Conservation (phyloP, 306 rosid genomes). For the Inga leiocalycina region DNA sequence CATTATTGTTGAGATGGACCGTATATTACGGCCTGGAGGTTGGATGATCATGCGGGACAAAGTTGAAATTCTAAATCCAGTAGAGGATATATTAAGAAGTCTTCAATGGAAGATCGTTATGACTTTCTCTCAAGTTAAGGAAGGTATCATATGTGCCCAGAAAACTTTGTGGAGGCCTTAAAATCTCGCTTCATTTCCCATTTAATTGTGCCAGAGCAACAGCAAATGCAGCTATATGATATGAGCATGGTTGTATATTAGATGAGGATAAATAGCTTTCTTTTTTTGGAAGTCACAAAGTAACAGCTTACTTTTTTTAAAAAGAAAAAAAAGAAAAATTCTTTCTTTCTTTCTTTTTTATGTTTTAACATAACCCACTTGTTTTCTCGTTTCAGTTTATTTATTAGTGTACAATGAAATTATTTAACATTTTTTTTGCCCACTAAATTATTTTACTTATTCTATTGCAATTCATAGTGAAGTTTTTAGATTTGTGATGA, state of each 20-base stretch:
- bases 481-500: not conserved
- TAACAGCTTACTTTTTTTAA: no score
- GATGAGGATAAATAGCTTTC: not conserved
- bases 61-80: constrained; percentile 70
- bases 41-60: constrained; percentile 90
- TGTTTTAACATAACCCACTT: not conserved
- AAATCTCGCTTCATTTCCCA: constrained; percentile 20
- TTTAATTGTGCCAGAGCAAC: constrained; percentile 11
- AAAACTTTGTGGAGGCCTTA: constrained; percentile 85
- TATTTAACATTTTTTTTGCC: not conserved
- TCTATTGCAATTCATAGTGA: not conserved
- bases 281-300: not conserved
- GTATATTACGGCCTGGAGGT: constrained; percentile 88
- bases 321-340: no score
- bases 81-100: constrained; percentile 75
- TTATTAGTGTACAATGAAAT: not conserved
- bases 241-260: not conserved
- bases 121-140: constrained; percentile 71
- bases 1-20: constrained; percentile 93
- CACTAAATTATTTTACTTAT: not conserved
- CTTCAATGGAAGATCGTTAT: constrained; percentile 81
- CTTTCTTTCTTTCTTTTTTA: no score
- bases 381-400: not conserved
- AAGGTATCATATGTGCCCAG: constrained; percentile 87
- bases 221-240: constrained; percentile 1